Conservation (phyloP, 148 eudicot genomes). For the Dianthus caryophyllus region DNA sequence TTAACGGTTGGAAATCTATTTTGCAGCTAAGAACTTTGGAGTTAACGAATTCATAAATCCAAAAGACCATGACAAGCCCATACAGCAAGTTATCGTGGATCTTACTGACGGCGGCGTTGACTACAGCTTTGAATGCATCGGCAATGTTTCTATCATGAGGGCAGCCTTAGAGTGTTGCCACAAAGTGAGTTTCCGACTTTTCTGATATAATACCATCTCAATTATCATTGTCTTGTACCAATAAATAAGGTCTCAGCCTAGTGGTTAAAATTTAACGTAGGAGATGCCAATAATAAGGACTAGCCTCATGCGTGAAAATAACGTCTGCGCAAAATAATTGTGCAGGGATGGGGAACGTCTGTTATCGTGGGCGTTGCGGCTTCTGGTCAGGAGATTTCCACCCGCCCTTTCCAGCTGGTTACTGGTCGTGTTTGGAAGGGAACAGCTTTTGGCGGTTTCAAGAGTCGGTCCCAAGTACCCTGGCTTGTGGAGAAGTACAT, state of each 20-base stretch:
- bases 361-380: slow-evolving; percentile 99
- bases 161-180: slow-evolving; percentile 98
- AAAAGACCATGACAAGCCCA: slow-evolving; percentile 87
- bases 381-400: slow-evolving; percentile 92
- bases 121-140: slow-evolving; percentile 98
- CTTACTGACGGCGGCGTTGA: slow-evolving; percentile 99
- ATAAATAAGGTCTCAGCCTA: background rate
- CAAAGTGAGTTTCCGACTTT: slow-evolving; percentile 55
- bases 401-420: slow-evolving; percentile 97
- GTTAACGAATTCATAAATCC: slow-evolving; percentile 94
- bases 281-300: background rate
- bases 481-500: slow-evolving; percentile 97
- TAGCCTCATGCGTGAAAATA: background rate
- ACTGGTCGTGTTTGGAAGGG: slow-evolving; percentile 99
- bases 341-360: slow-evolving; percentile 98
- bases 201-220: background rate
- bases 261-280: too few species aligned
- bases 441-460: slow-evolving; percentile 97
- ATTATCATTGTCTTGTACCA: background rate
- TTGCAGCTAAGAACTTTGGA: slow-evolving; percentile 90
- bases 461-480: slow-evolving; percentile 99
- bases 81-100: slow-evolving; percentile 91
- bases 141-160: slow-evolving; percentile 90
- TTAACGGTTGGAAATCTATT: slow-evolving; percentile 14
- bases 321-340: background rate